A percentile compares a stretch with the other conserved stretches of the same genome.
phyloP scores from a whole-genome alignment of 371 early-diverging fungal species.

The Zychaea mexicana region DNA sequence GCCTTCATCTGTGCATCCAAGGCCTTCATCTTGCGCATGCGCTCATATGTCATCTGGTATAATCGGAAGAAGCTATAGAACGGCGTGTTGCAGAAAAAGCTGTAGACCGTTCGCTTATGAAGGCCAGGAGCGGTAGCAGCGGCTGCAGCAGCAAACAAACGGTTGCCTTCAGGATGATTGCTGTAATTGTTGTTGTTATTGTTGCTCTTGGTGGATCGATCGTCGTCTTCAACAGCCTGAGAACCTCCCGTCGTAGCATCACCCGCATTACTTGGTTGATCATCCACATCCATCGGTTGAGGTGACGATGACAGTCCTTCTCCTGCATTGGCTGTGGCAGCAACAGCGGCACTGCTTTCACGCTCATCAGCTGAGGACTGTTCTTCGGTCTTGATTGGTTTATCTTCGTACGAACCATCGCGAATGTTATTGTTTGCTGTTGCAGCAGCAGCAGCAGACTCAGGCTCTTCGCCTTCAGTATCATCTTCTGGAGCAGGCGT shows the following conservation, averaged over 20 bases:
- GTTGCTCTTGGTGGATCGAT: background rate
- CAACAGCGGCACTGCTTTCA: background rate
- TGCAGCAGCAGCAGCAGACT: too few species aligned
- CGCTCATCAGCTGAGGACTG: conserved; percentile 22
- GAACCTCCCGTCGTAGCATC: conserved; percentile 4
- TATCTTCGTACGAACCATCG: conserved; percentile 13
- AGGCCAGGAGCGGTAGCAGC: conserved; percentile 45
- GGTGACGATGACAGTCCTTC: background rate
- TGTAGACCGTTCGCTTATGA: conserved; percentile 46
- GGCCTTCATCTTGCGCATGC: conserved; percentile 79
- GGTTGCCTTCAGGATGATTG: conserved; percentile 19
- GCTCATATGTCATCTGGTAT: conserved; percentile 81
- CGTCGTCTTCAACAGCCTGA: conserved; percentile 18
- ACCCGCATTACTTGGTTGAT: conserved; percentile 26
- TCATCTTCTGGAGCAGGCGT: conserved; percentile 18
- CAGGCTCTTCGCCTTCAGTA: background rate
- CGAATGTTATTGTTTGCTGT: background rate
- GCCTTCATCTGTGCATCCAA: conserved; percentile 62
- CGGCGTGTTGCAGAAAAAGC: conserved; percentile 74
- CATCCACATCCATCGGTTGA: conserved; percentile 39
- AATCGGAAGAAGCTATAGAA: conserved; percentile 91
- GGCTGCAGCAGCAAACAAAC: conserved; percentile 53
- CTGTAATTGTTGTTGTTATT: background rate
- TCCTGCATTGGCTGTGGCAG: background rate
- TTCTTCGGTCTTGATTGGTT: conserved; percentile 17